Evolutionary conservation across 306 rosid genomes (phyloP).

Genomic region (Pyrus betulifolia): DNA sequence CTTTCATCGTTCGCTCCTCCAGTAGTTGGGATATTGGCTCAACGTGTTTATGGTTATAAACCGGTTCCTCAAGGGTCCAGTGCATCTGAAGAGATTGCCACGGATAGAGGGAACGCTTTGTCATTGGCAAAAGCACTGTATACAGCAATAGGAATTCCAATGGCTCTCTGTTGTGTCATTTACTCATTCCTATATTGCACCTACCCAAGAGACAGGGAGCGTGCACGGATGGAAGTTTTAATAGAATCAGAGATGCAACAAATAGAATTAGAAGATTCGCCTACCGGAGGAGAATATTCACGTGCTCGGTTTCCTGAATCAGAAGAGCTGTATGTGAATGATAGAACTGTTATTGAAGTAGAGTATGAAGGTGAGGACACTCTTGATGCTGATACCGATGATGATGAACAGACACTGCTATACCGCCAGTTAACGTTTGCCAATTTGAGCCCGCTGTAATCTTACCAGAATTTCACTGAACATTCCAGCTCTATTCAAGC

Average conservation of each 20-base stretch:
- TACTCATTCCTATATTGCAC: constrained; percentile 46
- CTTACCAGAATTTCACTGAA: not conserved
- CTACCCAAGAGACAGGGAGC: constrained; percentile 50
- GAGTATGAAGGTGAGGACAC: constrained; percentile 45
- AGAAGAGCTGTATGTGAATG: constrained; percentile 28
- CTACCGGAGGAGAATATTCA: constrained; percentile 10
- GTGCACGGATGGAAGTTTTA: constrained; percentile 46
- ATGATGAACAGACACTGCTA: constrained; percentile 52
- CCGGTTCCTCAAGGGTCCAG: constrained; percentile 49
- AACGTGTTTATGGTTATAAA: constrained; percentile 71
- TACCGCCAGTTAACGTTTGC: constrained; percentile 45
- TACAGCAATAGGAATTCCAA: constrained; percentile 48
- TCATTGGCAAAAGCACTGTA: constrained; percentile 49
- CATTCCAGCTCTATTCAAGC: not conserved
- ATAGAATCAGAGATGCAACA: constrained; percentile 49
- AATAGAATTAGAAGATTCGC: constrained; percentile 23
- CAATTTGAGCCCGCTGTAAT: constrained; percentile 21
- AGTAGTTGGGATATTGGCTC: constrained; percentile 79
- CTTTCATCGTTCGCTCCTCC: constrained; percentile 92
- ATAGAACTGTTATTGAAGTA: constrained; percentile 20
- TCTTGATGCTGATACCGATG: constrained; percentile 37
- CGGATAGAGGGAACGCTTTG: constrained; percentile 43
- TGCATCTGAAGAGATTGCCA: constrained; percentile 36
- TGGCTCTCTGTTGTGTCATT: constrained; percentile 52
- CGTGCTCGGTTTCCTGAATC: constrained; percentile 16